phyloP scores from a whole-genome alignment of 2,329 filamentous ascomycete genomes.

The Exophiala phaeomuriformis region DNA sequence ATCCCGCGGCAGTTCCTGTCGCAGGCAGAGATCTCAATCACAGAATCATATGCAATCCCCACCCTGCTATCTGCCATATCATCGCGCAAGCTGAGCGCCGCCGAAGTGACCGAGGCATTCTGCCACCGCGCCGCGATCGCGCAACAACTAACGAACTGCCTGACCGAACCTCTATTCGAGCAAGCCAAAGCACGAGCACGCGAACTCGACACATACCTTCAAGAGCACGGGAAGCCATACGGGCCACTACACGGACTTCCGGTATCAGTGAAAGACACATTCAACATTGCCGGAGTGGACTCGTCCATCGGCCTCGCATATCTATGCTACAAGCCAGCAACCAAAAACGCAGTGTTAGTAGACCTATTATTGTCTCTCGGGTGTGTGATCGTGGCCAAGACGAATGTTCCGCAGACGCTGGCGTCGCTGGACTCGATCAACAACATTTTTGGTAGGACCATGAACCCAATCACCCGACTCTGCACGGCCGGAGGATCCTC shows the following conservation, averaged over 20 bases:
- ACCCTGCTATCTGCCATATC: conserved; percentile 34
- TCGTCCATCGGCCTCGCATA: conserved; percentile 52
- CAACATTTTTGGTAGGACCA: conserved; percentile 37
- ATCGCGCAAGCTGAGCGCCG: conserved; percentile 32
- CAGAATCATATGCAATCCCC: conserved; percentile 45
- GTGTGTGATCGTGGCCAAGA: conserved; percentile 63
- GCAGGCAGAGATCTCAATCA: conserved; percentile 48
- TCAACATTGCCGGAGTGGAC: conserved; percentile 44
- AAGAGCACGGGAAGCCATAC: conserved; percentile 28
- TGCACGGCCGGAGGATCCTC: conserved; percentile 58
- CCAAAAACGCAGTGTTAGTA: conserved; percentile 51
- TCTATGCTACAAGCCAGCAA: conserved; percentile 53
- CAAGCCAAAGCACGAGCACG: conserved; percentile 27
- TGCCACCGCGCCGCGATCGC: conserved; percentile 40
- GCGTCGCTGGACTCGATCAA: conserved; percentile 52
- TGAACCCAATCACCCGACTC: conserved; percentile 41
- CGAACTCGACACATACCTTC: conserved; percentile 33
- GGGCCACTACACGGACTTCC: conserved; percentile 38
- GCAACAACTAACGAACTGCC: conserved; percentile 31
- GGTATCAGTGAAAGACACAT: conserved; percentile 32
- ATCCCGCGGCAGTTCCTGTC: conserved; percentile 49
- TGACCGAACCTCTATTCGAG: conserved; percentile 37
- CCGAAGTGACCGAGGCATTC: conserved; percentile 48
- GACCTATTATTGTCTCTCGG: conserved; percentile 53
- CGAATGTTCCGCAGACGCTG: conserved; percentile 58